Evolutionary conservation across 129 eudicot genomes (phyloP), one percentile per base, ranked within the genome.

Genomic region (Pulicaria dysenterica): DNA sequence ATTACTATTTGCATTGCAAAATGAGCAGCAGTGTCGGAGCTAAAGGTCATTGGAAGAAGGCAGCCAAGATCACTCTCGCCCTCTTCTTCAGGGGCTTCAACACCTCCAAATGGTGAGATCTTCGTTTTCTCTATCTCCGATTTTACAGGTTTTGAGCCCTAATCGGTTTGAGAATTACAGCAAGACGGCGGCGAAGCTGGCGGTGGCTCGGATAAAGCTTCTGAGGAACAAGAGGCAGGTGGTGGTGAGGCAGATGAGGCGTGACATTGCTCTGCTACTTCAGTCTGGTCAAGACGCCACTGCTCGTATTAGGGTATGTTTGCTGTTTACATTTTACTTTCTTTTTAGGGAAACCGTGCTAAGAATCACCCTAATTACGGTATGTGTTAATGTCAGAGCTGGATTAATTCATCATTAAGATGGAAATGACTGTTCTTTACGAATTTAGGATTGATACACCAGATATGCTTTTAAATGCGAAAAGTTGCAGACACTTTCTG

Each of bases 181-280:
- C 73, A 94, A 95, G 86, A 90, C 97, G 34, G 82, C 82, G 80
- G 96, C 94, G 61, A 91, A 89, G 79, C 78, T 95, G 88, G 91
- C 96, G 62, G 96, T 87, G 73, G 96, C 99, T 19, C 72, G 99
- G 71, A 84, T 95, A 12, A 90, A 95, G 87, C 86, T 95, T 11
- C 84, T 95, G 53, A 73, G 88, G 88, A 95, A 95, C 82, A 95
- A 88, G 90, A 80, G 99, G 37, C 88, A 83, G 77, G 96, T 84
- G 67, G 96, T 88, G 40, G 88, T 95, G 8, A 91, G 84, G 78
- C 97, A 90, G 79, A 95, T 91, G 97, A 81, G 99, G 69, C 85
- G 99, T 11, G 99, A 91, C 70, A 89, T 95, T 73, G 96, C 97
- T 68, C 7, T 91, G 91, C 91, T 95, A 40, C 97, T 95, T 40